Percentiles rank a stretch among this genome's conserved stretches.
These are phyloP conservation scores for Cryphonectria japonica DNA, from an alignment of 2,329 filamentous ascomycete species.

Conservation along the genomic window DNA sequence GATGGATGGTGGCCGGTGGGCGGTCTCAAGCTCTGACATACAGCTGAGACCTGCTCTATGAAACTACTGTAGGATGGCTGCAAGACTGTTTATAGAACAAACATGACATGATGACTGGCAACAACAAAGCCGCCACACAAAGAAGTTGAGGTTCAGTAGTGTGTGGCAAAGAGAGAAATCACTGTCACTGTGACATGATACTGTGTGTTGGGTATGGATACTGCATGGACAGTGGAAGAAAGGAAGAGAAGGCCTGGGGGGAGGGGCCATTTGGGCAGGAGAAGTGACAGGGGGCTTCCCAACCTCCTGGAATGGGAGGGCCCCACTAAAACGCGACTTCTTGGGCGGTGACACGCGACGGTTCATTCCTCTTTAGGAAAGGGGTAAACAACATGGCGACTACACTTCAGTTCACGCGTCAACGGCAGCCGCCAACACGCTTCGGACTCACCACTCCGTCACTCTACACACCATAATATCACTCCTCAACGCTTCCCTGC, in stretches of 20 bases:
- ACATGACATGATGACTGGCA: no score
- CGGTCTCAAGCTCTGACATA: conserved; percentile 26
- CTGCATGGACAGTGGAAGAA: background rate
- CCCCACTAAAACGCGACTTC: conserved; percentile 26
- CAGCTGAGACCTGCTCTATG: conserved; percentile 20
- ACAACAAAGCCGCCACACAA: background rate
- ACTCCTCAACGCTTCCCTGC: background rate
- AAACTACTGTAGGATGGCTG: conserved; percentile 4
- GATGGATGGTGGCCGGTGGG: conserved; percentile 1
- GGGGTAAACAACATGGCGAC: conserved; percentile 30
- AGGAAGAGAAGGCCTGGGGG: background rate
- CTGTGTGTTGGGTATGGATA: conserved; percentile 1
- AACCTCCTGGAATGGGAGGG: conserved; percentile 6
- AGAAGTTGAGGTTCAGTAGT: background rate
- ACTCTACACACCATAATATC: conserved; percentile 2
- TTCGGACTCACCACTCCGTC: conserved; percentile 1
- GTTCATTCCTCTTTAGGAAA: conserved; percentile 25
- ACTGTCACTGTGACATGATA: background rate
- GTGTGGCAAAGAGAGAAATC: background rate
- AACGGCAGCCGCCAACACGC: background rate
- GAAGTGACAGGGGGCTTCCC: conserved; percentile 12
- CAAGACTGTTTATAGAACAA: conserved; percentile 17
- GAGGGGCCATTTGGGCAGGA: background rate
- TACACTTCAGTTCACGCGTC: conserved; percentile 21
- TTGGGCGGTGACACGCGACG: conserved; percentile 23